Base-by-base conservation (phyloP, 148 eudicot species). In the Arctostaphylos glauca region DNA sequence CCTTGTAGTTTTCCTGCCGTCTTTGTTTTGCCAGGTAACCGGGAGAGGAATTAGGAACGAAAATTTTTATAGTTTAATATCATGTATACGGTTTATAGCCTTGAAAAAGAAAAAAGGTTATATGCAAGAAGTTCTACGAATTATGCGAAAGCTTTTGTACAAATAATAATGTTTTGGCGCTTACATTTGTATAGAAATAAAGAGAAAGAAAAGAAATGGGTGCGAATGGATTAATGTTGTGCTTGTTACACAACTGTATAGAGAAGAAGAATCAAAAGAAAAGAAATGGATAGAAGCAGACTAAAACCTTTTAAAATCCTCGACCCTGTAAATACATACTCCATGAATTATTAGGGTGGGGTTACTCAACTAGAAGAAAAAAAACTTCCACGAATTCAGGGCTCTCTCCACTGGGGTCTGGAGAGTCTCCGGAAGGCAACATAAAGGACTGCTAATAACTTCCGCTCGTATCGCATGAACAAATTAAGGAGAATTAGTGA, bases 1-100 rank as follows among this genome's bases (percentile, higher is more conserved):
- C 74, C 48, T 66, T 72, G 76, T 77, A 77, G 80, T 41, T 56
- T 77, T 77, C 44, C 66, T 31, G 38, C 41, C 15, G 48, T 52
- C 81, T 21, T 59, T 12, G 23, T 44, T 78, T 55, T 76, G 23
- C 44, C 13, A 12, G 19, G 80, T 41, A n/a, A n/a, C 58, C 15
- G 13, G 58, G 41, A 50, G 52, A 52, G 13, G 56, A 75, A n/a
- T 49, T 19, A 25, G 1, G n/a, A 75, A 21, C 0, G 23, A 62
- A 14, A 9, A 21, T 62, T 62, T 21, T 8, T 75, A 31, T 31
- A 31, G 38, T 31, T 31, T 31, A 31, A 31, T 31, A 31, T 31
- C 38, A 31, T 31, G 38, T 31, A 31, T 31, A 31, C 38, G 38
- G 38, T 31, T 31, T 31, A 31, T 31, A 31, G 38, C 38, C 38